Base-by-base conservation (phyloP, 352 stramenopile genomes). In the Phytophthora sansomeana region DNA sequence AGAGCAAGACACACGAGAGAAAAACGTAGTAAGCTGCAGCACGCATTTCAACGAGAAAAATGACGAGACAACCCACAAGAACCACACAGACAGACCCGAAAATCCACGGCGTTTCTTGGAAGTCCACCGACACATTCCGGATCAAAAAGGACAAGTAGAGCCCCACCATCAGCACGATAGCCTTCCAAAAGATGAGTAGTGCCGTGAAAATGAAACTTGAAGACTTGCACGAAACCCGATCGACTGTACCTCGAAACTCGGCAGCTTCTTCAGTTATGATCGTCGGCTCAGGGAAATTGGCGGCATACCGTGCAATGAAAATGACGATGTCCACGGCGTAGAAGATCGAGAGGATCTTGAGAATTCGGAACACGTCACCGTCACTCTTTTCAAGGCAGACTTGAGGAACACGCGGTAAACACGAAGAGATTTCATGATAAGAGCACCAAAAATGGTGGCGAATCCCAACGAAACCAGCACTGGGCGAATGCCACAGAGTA, bases 101-200 rank as follows among this genome's bases (percentile, higher is more conserved):
- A 32, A 86, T 90, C 83, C 83, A 90, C 44, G 83, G 71, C 5
- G 81, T 77, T 29, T 92, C 46, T 24, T 92, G 83, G 48, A 90
- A 90, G 53, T 90, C 81, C 0, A 71, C 58, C 28, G 79, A 88
- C n/a, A 87, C 80, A 17, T 87, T 75, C n/a, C 75, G 81, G 58
- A 89, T 90, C 3, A 87, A 39, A 48, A 90, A 87, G 33, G 75
- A 83, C 9, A 87, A 28, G 47, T 82, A 89, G 10, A 86, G 57
- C 0, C 75, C 77, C 5, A 70, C 0, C 11, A 81, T 69, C 21
- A 87, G 67, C 42, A 88, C 6, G 13, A 88, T 79, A 0, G 74
- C 57, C 30, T 90, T 90, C 74, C 74, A 88, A 50, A 90, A 88
- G 24, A 88, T 84, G 16, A 83, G 53, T 8, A 87, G 38, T 7